Evolutionary conservation across 768 basidiomycete species (phyloP).

Genomic region (Kwoniella sp.): DNA sequence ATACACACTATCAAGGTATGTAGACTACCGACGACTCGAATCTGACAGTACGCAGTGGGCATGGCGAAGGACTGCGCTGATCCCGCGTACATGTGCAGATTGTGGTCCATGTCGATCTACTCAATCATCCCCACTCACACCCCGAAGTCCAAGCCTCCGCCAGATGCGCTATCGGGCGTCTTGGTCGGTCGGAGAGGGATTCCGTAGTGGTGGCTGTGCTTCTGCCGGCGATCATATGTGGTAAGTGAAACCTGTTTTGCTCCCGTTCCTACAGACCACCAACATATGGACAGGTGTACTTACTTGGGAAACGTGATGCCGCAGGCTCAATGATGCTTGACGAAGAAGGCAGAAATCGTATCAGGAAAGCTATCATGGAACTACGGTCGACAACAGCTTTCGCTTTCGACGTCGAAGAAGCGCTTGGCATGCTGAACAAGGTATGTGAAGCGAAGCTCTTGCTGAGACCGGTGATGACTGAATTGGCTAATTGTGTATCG

Average conservation of each 20-base stretch:
- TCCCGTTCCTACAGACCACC: not conserved
- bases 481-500: not conserved
- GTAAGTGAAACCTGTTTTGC: not conserved
- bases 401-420: constrained; percentile 19
- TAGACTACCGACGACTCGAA: not conserved
- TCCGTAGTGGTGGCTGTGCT: not conserved
- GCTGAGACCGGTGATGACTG: not conserved
- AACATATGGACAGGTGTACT: not conserved
- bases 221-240: constrained; percentile 9
- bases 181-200: not conserved
- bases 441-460: not conserved
- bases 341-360: constrained; percentile 8
- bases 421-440: not conserved
- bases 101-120: constrained; percentile 22
- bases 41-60: no score
- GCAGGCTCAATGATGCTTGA: constrained; percentile 25
- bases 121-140: constrained; percentile 20
- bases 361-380: not conserved
- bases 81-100: constrained; percentile 3
- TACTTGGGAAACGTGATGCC: not conserved
- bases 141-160: constrained; percentile 20
- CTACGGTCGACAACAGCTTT: constrained; percentile 13
- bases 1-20: constrained; percentile 14
- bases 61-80: no score
- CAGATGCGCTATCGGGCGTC: constrained; percentile 1